Percentiles rank a stretch among this genome's conserved stretches.
These are phyloP conservation scores for Hypericum perforatum DNA, from an alignment of 345 rosid genomes.

Conservation along the genomic window DNA sequence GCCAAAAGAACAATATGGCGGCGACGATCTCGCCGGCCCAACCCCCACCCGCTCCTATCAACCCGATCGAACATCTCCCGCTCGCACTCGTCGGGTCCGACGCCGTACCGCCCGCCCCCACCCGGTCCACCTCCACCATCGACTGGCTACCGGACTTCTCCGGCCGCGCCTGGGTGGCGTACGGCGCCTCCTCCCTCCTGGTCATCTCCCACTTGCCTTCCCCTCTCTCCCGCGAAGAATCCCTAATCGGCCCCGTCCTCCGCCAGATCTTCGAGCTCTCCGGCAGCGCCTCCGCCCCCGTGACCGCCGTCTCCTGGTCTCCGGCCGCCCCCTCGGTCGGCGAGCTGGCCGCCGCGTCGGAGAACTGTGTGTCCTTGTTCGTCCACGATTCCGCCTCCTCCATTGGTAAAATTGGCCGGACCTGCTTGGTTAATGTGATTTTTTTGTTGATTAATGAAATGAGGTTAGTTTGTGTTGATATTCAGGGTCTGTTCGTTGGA, in stretches of 20 bases:
- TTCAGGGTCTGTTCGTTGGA: slow-evolving; percentile 99
- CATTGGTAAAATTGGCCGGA: slow-evolving; percentile 28
- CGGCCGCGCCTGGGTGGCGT: slow-evolving; percentile 91
- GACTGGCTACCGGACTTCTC: slow-evolving; percentile 82
- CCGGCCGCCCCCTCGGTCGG: slow-evolving; percentile 60
- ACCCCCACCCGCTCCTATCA: slow-evolving; percentile 23
- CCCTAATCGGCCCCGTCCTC: slow-evolving; percentile 41
- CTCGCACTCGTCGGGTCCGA: slow-evolving; percentile 55
- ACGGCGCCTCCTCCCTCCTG: slow-evolving; percentile 81
- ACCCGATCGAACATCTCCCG: slow-evolving; percentile 50
- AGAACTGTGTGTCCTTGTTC: slow-evolving; percentile 39
- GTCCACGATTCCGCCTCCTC: slow-evolving; percentile 33
- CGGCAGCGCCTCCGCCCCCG: slow-evolving; percentile 28
- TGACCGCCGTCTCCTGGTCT: slow-evolving; percentile 72
- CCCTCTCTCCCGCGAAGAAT: too few relatives aligned
- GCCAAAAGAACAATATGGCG: slow-evolving; percentile 23
- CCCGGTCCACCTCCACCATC: slow-evolving; percentile 45
- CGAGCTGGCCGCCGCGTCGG: slow-evolving; percentile 72
- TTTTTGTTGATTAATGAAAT: slow-evolving; percentile 21
- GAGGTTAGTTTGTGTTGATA: slow-evolving; percentile 40
- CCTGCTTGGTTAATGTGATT: not conserved
- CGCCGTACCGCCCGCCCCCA: slow-evolving; percentile 58
- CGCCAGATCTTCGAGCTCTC: slow-evolving; percentile 74
- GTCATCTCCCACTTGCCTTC: slow-evolving; percentile 58
- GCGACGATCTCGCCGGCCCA: slow-evolving; percentile 19